phyloP scores from a whole-genome alignment of 2,329 filamentous ascomycete genomes.

The Trichoderma pleuroti region DNA sequence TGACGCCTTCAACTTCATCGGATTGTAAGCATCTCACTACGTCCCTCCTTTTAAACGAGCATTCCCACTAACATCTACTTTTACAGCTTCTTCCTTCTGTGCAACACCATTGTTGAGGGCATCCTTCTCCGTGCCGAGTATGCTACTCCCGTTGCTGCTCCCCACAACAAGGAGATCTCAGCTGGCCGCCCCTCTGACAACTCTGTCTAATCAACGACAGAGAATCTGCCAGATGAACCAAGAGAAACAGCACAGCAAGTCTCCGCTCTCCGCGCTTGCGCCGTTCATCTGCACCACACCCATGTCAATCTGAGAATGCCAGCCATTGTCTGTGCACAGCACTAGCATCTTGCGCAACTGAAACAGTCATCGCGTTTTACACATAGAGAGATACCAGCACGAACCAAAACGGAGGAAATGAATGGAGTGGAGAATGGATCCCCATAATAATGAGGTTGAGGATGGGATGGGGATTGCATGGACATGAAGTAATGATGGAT shows the following conservation, averaged over 20 bases:
- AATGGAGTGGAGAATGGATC: background rate
- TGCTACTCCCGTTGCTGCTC: background rate
- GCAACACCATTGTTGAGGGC: conserved; percentile 21
- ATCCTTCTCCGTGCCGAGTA: conserved; percentile 14
- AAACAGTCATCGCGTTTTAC: background rate
- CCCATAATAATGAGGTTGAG: conserved; percentile 10
- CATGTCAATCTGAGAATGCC: background rate
- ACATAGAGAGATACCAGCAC: conserved; percentile 1
- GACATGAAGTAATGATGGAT: conserved; percentile 3
- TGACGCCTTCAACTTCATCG: conserved; percentile 26
- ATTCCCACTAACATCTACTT: background rate
- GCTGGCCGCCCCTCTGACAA: conserved; percentile 1
- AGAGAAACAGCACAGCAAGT: background rate
- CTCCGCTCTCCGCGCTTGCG: background rate
- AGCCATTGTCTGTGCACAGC: background rate
- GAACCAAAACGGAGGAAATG: background rate
- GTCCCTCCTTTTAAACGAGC: too few relatives aligned
- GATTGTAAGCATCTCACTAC: conserved; percentile 23
- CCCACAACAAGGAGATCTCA: conserved; percentile 8
- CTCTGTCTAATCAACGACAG: background rate
- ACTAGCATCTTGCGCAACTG: background rate
- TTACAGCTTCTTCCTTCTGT: conserved; percentile 23
- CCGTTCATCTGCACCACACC: background rate
- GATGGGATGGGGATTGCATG: background rate
- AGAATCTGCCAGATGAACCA: background rate